phyloP scores from a whole-genome alignment of 768 basidiomycete species.

The Omphalotus guepiniiformis region DNA sequence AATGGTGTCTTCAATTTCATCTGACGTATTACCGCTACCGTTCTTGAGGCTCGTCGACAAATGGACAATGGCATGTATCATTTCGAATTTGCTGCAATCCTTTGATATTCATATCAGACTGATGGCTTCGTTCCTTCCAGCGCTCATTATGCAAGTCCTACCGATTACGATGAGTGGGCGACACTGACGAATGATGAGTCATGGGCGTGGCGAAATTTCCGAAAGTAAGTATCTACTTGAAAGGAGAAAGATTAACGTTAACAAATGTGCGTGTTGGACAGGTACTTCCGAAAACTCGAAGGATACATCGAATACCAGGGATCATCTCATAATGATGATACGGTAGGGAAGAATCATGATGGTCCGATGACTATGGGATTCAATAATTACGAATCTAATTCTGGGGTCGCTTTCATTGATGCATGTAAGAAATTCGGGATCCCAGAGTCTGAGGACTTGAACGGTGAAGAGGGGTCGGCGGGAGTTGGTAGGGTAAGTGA shows the following conservation, averaged over 20 bases:
- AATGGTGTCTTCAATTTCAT: not conserved
- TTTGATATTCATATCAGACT: not conserved
- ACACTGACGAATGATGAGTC: slow-evolving; percentile 46
- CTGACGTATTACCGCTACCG: too few species aligned
- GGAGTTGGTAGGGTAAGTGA: slow-evolving; percentile 56
- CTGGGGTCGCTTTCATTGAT: slow-evolving; percentile 25
- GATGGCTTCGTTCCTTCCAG: slow-evolving; percentile 17
- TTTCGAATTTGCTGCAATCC: not conserved
- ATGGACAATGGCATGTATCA: slow-evolving; percentile 50
- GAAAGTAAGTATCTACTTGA: slow-evolving; percentile 28
- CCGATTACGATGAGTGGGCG: slow-evolving; percentile 71
- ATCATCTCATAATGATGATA: slow-evolving; percentile 47
- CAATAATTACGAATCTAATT: slow-evolving; percentile 40
- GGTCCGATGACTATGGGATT: slow-evolving; percentile 64
- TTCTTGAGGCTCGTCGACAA: slow-evolving; percentile 64
- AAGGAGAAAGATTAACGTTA: too few species aligned
- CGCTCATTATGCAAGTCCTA: slow-evolving; percentile 66
- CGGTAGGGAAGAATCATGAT: slow-evolving; percentile 37
- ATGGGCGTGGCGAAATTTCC: slow-evolving; percentile 59
- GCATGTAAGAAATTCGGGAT: not conserved
- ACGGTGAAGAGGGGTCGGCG: slow-evolving; percentile 50
- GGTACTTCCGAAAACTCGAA: slow-evolving; percentile 71
- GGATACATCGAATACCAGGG: slow-evolving; percentile 45
- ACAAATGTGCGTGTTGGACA: slow-evolving; percentile 22
- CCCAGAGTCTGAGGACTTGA: slow-evolving; percentile 43